phyloP scores from a whole-genome alignment of 164 flowering plant species.

The Tetrastigma voinierianum region DNA sequence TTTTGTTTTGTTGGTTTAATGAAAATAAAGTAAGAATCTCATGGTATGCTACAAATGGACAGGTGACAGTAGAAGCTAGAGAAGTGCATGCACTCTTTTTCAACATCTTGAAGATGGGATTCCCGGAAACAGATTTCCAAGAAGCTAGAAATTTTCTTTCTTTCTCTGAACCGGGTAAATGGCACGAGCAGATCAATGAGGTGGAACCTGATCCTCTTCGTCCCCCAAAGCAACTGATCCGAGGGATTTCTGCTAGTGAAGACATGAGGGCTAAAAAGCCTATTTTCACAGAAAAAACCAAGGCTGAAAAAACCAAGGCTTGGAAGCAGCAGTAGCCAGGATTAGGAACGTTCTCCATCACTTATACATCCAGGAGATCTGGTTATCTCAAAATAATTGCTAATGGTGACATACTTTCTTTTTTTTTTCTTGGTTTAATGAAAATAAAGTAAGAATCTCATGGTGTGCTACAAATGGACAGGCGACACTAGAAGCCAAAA shows the following conservation, averaged over 20 bases:
- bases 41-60: conserved; percentile 12
- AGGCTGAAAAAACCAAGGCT: no score
- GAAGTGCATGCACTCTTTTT: conserved; percentile 90
- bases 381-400: conserved; percentile 34
- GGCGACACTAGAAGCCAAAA: conserved; percentile 87
- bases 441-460: conserved; percentile 6
- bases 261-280: conserved; percentile 38
- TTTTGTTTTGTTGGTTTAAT: neutral
- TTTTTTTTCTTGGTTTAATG: neutral
- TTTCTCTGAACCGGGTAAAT: conserved; percentile 59
- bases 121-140: conserved; percentile 83
- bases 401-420: neutral
- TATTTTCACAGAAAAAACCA: conserved; percentile 48
- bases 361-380: conserved; percentile 93
- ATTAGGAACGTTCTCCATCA: conserved; percentile 50
- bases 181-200: conserved; percentile 50
- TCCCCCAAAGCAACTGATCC: conserved; percentile 38
- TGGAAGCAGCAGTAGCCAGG: conserved; percentile 45
- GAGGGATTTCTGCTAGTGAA: conserved; percentile 44
- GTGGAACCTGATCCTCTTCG: conserved; percentile 49
- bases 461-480: conserved; percentile 23
- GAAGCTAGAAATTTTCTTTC: conserved; percentile 62
- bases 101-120: conserved; percentile 73
- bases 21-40: conserved; percentile 5
- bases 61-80: conserved; percentile 89